Conservation (phyloP, 2,329 filamentous ascomycete species). For the Exophiala sp. region DNA sequence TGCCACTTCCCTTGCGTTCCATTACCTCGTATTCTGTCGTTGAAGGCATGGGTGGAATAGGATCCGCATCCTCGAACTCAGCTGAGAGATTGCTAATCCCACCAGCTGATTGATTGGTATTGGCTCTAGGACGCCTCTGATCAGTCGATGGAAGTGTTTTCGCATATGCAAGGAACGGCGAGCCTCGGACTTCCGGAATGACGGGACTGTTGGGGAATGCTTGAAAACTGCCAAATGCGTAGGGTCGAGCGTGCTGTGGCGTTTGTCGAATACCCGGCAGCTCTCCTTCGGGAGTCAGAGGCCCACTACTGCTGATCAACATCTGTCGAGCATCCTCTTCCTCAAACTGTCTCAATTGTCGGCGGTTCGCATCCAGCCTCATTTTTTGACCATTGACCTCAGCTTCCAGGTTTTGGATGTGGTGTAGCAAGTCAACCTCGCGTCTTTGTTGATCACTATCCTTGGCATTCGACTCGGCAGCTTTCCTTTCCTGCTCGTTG, state of each 20-base stretch:
- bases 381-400: conserved; percentile 24
- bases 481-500: conserved; percentile 51
- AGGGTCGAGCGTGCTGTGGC: conserved; percentile 26
- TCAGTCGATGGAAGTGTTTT: conserved; percentile 23
- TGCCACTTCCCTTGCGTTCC: conserved; percentile 29
- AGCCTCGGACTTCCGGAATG: conserved; percentile 23
- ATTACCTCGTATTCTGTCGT: conserved; percentile 24
- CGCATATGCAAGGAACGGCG: conserved; percentile 28
- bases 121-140: conserved; percentile 26
- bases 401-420: conserved; percentile 41
- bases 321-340: conserved; percentile 40
- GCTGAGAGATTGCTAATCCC: conserved; percentile 27
- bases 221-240: conserved; percentile 27
- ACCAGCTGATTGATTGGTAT: conserved; percentile 28
- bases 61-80: conserved; percentile 30
- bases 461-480: conserved; percentile 45
- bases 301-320: conserved; percentile 42
- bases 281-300: conserved; percentile 58
- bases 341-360: conserved; percentile 32
- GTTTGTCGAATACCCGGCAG: conserved; percentile 51
- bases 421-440: conserved; percentile 41
- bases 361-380: conserved; percentile 33
- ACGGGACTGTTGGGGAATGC: conserved; percentile 28
- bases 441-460: conserved; percentile 45
- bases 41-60: conserved; percentile 28